Evolutionary conservation across 2,329 filamentous ascomycete genomes (phyloP).

Genomic region (Incumbomyces delicatus): DNA sequence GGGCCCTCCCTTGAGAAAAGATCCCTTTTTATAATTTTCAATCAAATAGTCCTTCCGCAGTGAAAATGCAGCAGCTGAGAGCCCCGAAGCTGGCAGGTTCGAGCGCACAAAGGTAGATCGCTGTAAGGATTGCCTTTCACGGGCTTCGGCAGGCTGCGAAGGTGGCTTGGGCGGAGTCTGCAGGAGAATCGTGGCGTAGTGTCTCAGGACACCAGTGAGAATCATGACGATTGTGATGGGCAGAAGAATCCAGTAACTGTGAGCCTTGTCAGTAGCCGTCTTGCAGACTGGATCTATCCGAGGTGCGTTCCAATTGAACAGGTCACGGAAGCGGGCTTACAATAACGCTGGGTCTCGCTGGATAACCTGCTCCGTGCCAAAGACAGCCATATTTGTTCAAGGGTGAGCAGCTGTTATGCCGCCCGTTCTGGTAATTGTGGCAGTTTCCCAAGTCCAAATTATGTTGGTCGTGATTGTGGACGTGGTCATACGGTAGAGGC

Average conservation of each 20-base stretch:
- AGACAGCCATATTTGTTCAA: conserved; percentile 57
- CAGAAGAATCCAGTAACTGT: conserved; percentile 95
- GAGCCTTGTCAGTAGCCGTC: conserved; percentile 1
- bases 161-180: conserved; percentile 70
- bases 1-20: conserved; percentile 73
- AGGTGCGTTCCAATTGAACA: too few species aligned
- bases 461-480: too few species aligned
- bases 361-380: conserved; percentile 85
- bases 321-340: conserved; percentile 44
- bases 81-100: conserved; percentile 64
- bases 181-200: conserved; percentile 92
- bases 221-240: conserved; percentile 98
- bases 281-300: too few species aligned
- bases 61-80: conserved; percentile 69
- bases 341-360: conserved; percentile 96
- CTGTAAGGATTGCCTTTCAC: conserved; percentile 76
- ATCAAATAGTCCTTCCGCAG: conserved; percentile 71
- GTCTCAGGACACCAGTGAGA: conserved; percentile 85
- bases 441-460: too few species aligned
- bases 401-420: neutral
- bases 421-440: too few species aligned
- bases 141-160: conserved; percentile 49
- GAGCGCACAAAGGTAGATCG: conserved; percentile 75
- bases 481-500: too few species aligned
- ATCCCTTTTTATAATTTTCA: conserved; percentile 71